Conservation (phyloP, 1,284 basidiomycete species). For the Rhodotorula sp. region DNA sequence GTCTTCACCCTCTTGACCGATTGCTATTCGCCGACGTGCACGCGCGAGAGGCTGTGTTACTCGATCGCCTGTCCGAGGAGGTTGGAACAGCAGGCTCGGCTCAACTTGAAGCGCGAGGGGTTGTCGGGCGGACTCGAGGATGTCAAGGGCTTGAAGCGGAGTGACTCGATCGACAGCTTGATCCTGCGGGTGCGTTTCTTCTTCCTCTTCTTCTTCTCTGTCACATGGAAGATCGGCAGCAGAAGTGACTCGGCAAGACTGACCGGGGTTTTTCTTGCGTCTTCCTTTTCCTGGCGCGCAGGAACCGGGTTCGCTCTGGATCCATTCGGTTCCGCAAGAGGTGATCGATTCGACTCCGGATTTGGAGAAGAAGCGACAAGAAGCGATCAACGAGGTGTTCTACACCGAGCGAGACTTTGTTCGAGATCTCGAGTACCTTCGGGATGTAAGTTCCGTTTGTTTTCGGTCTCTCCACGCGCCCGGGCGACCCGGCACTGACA, state of each 20-base stretch:
- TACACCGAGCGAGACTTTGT: constrained; percentile 99
- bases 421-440: constrained; percentile 94
- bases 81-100: constrained; percentile 86
- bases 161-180: constrained; percentile 75
- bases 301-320: constrained; percentile 94
- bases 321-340: constrained; percentile 92
- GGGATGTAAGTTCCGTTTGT: constrained; percentile 66
- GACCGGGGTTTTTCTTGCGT: no score
- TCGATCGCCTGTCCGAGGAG: constrained; percentile 93
- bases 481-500: neutral
- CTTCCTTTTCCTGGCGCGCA: constrained; percentile 45
- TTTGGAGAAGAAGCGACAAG: constrained; percentile 91
- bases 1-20: constrained; percentile 96
- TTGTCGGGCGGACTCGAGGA: constrained; percentile 46
- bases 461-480: no score
- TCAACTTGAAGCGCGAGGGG: constrained; percentile 79
- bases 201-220: constrained; percentile 21
- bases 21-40: constrained; percentile 98
- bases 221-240: neutral
- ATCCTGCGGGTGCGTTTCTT: constrained; percentile 62
- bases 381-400: constrained; percentile 98
- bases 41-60: constrained; percentile 88
- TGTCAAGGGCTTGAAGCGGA: constrained; percentile 63
- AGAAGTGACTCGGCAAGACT: neutral
- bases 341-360: constrained; percentile 90